Conservation (phyloP, 345 rosid genomes). For the Corymbia maculata region DNA sequence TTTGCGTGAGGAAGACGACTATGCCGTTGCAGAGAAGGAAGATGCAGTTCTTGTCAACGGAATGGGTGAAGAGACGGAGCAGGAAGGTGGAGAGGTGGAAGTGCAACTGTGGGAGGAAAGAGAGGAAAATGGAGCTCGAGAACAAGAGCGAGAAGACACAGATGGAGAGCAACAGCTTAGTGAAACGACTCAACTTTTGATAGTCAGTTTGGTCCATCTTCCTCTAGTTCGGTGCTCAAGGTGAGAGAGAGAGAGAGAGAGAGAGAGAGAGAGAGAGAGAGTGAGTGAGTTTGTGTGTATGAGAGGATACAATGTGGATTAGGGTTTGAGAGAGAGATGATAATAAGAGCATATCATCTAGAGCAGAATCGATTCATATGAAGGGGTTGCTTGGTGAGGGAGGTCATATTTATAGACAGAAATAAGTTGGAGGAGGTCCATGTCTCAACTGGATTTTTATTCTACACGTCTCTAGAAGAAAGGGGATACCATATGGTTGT, state of each 20-base stretch:
- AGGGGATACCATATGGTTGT: not conserved
- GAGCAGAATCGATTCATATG: not conserved
- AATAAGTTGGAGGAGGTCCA: not conserved
- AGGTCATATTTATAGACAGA: not conserved
- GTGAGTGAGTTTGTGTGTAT: not conserved
- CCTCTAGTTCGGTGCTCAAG: not conserved
- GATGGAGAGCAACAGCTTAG: conserved; percentile 30
- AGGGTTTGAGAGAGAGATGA: not conserved
- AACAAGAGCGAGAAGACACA: conserved; percentile 45
- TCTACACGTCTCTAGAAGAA: not conserved
- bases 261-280: not conserved
- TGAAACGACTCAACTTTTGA: conserved; percentile 1
- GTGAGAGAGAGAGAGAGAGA: not conserved
- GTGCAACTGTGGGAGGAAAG: conserved; percentile 15
- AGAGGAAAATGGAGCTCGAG: conserved; percentile 6
- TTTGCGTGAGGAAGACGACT: conserved; percentile 54
- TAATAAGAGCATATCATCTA: not conserved
- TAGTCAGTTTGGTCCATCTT: conserved; percentile 19
- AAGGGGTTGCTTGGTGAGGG: not conserved
- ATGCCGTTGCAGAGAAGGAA: conserved; percentile 84
- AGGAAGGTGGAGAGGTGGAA: conserved; percentile 28
- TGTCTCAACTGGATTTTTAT: not conserved
- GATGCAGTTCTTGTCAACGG: conserved; percentile 55
- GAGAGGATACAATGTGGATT: not conserved
- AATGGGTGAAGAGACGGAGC: conserved; percentile 33